phyloP scores from a whole-genome alignment of 306 rosid genomes.

The Cercis canadensis region DNA sequence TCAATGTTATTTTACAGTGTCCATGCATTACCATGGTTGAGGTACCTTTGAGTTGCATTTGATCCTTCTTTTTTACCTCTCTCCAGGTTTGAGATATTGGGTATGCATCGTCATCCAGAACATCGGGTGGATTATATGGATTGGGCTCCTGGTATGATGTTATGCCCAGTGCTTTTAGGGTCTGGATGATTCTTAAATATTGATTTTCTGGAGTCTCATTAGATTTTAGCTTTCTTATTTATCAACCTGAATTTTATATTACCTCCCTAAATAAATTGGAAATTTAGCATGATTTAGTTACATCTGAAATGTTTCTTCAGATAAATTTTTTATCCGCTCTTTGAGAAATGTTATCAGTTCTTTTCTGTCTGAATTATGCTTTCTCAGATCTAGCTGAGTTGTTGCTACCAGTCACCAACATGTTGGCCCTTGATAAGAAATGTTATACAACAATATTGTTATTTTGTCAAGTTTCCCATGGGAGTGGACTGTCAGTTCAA shows the following conservation, averaged over 20 bases:
- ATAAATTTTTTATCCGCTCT: slow-evolving; percentile 19
- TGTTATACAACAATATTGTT: neutral
- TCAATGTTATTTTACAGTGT: slow-evolving; percentile 12
- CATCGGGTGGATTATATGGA: slow-evolving; percentile 95
- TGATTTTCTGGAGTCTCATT: slow-evolving; percentile 7
- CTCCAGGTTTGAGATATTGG: slow-evolving; percentile 81
- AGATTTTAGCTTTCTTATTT: neutral
- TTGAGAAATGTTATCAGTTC: slow-evolving; percentile 17
- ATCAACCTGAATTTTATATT: slow-evolving; percentile 4
- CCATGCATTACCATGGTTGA: slow-evolving; percentile 19
- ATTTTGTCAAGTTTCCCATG: slow-evolving; percentile 24
- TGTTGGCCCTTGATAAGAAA: slow-evolving; percentile 25
- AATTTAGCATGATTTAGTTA: slow-evolving; percentile 25
- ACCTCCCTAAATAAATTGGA: neutral
- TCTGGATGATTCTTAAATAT: slow-evolving; percentile 20
- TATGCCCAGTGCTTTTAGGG: slow-evolving; percentile 26
- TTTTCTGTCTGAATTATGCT: slow-evolving; percentile 19
- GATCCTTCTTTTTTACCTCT: slow-evolving; percentile 39
- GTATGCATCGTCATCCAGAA: slow-evolving; percentile 96
- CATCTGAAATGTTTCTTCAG: slow-evolving; percentile 2
- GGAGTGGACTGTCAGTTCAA: slow-evolving; percentile 9
- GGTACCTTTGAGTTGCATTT: slow-evolving; percentile 28
- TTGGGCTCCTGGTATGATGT: slow-evolving; percentile 96
- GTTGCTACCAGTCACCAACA: slow-evolving; percentile 16
- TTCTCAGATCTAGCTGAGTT: slow-evolving; percentile 22